Percentiles rank a stretch among this genome's conserved stretches.
phyloP scores from a whole-genome alignment of 371 early-diverging fungal species.

The Zychaea mexicana region DNA sequence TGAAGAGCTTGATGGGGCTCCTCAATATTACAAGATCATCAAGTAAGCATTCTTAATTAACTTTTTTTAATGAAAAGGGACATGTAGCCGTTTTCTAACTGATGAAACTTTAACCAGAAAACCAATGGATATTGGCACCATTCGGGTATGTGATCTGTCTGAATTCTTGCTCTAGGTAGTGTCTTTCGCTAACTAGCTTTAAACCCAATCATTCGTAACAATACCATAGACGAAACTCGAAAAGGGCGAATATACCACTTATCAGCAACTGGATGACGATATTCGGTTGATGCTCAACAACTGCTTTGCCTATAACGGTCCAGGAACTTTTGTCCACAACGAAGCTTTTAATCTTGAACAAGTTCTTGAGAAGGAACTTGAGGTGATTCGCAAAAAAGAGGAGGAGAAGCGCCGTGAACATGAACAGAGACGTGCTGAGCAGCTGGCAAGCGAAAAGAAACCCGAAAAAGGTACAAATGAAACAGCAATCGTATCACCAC shows the following conservation, averaged over 20 bases:
- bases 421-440: neutral
- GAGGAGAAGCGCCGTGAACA: slow-evolving; percentile 19
- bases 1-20: slow-evolving; percentile 55
- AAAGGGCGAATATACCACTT: slow-evolving; percentile 39
- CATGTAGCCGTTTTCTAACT: neutral
- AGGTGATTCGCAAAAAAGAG: slow-evolving; percentile 29
- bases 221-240: slow-evolving; percentile 68
- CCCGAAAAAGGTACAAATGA: too few species aligned
- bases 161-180: neutral
- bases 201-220: neutral
- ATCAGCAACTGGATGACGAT: slow-evolving; percentile 69
- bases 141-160: slow-evolving; percentile 37
- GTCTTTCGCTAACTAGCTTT: neutral
- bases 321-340: slow-evolving; percentile 49
- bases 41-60: slow-evolving; percentile 33
- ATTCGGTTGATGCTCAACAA: slow-evolving; percentile 59
- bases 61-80: neutral
- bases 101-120: slow-evolving; percentile 54
- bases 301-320: slow-evolving; percentile 57
- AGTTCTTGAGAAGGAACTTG: slow-evolving; percentile 47
- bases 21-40: slow-evolving; percentile 39
- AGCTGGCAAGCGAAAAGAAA: too few species aligned
- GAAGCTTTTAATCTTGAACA: slow-evolving; percentile 51
- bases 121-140: slow-evolving; percentile 96
- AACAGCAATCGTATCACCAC: too few species aligned